Evolutionary conservation across 192 early-diverging fungal genomes (phyloP), one percentile per base, ranked within the genome.

Genomic region (Podila epigama): DNA sequence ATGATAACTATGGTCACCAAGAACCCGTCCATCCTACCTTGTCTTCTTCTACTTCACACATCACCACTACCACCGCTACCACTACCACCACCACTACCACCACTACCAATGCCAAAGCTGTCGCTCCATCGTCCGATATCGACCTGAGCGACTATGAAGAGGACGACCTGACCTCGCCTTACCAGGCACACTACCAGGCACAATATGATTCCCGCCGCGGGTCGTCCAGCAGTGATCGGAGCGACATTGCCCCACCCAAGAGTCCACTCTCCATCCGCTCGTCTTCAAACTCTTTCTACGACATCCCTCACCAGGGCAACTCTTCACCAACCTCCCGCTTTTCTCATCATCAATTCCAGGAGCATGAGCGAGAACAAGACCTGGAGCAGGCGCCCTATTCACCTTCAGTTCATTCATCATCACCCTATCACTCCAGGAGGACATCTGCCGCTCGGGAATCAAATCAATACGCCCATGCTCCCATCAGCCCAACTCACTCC

Each of bases 161-260:
- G 20, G 44, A 22, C 5, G 22, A 15, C 36, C 34, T n/a, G 22
- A 18, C 58, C 39, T 59, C 55, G 7, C 18, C 27, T 18, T 12
- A 37, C 31, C 29, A 57, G 29, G 55, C 27, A n/a, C 55, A 34
- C 32, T n/a, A 57, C n/a, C 51, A 63, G 9, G 25, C n/a, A 25
- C 39, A 39, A 69, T 12, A 8, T 61, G 36, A 69, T 42, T 55
- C 68, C 53, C 51, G 42, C 15, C 48, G 58, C 53, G 25, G 39
- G 34, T 32, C 56, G 57, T 15, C 57, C 63, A 5, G 28, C 39
- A n/a, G n/a, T n/a, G n/a, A n/a, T n/a, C n/a, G n/a, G n/a, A n/a
- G n/a, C n/a, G n/a, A n/a, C 32, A 54, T 66, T 53, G 69, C 60
- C 41, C 36, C 63, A 61, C 70, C 70, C 34, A 51, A 56, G 16